phyloP scores from a whole-genome alignment of 2,329 filamentous ascomycete species.

The Penicillium occitanis region DNA sequence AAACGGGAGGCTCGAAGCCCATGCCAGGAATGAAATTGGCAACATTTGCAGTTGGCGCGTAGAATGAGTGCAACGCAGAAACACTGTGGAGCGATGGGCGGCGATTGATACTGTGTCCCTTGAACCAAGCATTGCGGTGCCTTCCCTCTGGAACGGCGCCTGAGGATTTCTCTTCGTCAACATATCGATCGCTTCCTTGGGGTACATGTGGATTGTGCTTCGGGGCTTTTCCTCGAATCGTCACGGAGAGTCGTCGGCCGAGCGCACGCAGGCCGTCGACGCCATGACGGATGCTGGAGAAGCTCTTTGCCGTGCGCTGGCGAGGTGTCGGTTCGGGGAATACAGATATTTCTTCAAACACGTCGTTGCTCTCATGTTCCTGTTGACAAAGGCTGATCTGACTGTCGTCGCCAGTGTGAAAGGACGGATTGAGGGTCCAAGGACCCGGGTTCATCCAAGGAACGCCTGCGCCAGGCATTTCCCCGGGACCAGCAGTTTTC shows the following conservation, averaged over 20 bases:
- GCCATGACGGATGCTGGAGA: constrained; percentile 44
- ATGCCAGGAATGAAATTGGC: constrained; percentile 38
- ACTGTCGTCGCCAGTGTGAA: constrained; percentile 15
- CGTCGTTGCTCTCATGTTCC: constrained; percentile 28
- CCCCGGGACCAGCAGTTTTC: constrained; percentile 34
- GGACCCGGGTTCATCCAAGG: constrained; percentile 20
- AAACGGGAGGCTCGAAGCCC: constrained; percentile 40
- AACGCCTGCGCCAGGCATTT: constrained; percentile 11
- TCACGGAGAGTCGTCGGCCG: constrained; percentile 43
- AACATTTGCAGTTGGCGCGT: constrained; percentile 32
- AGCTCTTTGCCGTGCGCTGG: constrained; percentile 42
- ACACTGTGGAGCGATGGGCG: constrained; percentile 39
- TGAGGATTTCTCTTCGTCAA: constrained; percentile 3
- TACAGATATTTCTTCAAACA: constrained; percentile 35
- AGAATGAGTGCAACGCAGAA: constrained; percentile 36
- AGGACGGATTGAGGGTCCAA: constrained; percentile 17
- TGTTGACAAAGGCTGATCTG: constrained; percentile 26
- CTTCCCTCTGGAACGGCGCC: constrained; percentile 25
- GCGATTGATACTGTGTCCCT: constrained; percentile 34
- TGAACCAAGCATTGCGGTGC: constrained; percentile 31
- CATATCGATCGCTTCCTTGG: constrained; percentile 5
- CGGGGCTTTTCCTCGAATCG: constrained; percentile 40
- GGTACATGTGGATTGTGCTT: constrained; percentile 28
- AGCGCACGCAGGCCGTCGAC: constrained; percentile 43
- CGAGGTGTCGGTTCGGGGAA: constrained; percentile 34